These are phyloP conservation scores for Aspergillus calidoustus DNA, from an alignment of 2,329 filamentous ascomycete genomes.

Conservation along the genomic window DNA sequence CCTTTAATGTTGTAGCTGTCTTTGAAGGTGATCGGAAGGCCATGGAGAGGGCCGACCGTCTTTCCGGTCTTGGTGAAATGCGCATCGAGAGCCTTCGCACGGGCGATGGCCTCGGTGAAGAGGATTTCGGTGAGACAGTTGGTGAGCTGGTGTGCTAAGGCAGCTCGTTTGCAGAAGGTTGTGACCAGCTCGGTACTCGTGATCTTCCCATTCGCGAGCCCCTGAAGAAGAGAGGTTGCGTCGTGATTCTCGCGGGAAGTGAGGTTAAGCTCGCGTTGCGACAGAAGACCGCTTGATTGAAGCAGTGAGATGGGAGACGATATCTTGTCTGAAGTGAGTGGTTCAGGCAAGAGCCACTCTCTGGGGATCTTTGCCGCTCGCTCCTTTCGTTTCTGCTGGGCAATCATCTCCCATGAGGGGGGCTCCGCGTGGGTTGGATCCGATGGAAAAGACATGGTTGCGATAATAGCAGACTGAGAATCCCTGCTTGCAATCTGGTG, in stretches of 20 bases:
- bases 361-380: neutral
- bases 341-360: neutral
- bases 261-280: neutral
- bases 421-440: neutral
- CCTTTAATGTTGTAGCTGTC: conserved; percentile 5
- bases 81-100: neutral
- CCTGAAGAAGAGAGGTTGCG: no score
- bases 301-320: neutral
- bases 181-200: no score
- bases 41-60: neutral
- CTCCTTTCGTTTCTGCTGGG: neutral
- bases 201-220: no score
- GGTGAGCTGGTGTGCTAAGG: conserved; percentile 52
- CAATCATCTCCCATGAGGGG: neutral
- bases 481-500: neutral
- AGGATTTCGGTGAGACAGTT: conserved; percentile 2
- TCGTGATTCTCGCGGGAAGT: neutral
- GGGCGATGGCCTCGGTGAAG: neutral
- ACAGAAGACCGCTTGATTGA: neutral
- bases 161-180: no score
- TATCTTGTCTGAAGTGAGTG: neutral
- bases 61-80: neutral
- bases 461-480: neutral
- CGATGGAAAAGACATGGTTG: neutral
- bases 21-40: conserved; percentile 7